phyloP scores from a whole-genome alignment of 2,329 filamentous ascomycete genomes.

The Thermochaetoides dissita region DNA sequence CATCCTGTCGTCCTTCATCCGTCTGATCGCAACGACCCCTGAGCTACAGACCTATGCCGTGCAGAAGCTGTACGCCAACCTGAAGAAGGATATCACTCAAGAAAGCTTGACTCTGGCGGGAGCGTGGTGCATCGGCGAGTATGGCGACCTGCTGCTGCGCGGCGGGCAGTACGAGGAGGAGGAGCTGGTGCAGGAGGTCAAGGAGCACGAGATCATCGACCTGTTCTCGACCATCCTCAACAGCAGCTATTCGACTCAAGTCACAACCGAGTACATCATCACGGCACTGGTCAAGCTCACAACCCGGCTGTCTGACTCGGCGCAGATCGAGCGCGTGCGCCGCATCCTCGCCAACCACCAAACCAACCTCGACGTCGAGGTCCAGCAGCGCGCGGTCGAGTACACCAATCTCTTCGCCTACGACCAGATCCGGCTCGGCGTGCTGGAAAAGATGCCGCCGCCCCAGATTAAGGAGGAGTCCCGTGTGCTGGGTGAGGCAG shows the following conservation, averaged over 20 bases:
- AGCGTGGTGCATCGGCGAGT: conserved; percentile 96
- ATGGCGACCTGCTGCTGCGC: conserved; percentile 74
- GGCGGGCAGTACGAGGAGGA: conserved; percentile 91
- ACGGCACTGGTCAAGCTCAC: conserved; percentile 92
- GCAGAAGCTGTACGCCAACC: conserved; percentile 78
- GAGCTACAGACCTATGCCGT: conserved; percentile 94
- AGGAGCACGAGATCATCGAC: conserved; percentile 81
- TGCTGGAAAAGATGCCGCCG: conserved; percentile 93
- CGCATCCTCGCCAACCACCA: conserved; percentile 65
- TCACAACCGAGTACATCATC: conserved; percentile 88
- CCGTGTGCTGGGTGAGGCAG: conserved; percentile 69
- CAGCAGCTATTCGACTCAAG: conserved; percentile 85
- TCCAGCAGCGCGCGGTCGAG: conserved; percentile 91
- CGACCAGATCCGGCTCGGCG: conserved; percentile 74
- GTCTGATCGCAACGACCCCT: conserved; percentile 83
- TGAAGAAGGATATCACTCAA: conserved; percentile 95
- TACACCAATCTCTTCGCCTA: conserved; percentile 89
- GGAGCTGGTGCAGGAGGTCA: conserved; percentile 66
- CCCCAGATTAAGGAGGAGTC: conserved; percentile 95
- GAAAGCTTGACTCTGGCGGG: conserved; percentile 87
- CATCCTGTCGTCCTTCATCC: conserved; percentile 90
- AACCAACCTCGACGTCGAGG: conserved; percentile 82
- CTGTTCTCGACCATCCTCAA: conserved; percentile 85
- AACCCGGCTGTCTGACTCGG: conserved; percentile 65
- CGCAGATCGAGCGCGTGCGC: conserved; percentile 77